Evolutionary conservation across 2,329 filamentous ascomycete genomes (phyloP).

Genomic region (Penicillium frequentans): DNA sequence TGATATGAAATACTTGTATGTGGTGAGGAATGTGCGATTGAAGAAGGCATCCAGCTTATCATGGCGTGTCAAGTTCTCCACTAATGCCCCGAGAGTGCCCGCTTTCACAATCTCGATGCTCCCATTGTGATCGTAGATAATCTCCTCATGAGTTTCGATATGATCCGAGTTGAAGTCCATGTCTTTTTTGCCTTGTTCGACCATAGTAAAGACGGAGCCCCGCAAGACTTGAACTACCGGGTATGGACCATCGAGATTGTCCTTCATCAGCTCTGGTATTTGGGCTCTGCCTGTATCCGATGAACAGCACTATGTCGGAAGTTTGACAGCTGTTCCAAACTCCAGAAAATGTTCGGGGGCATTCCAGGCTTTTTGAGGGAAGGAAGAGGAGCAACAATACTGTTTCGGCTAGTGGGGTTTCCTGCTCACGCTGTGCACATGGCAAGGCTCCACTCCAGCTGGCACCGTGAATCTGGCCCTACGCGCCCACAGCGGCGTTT

Average conservation of each 20-base stretch:
- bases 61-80: constrained; percentile 89
- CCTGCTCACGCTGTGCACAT: constrained; percentile 1
- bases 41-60: constrained; percentile 89
- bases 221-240: background rate
- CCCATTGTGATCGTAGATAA: constrained; percentile 9
- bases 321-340: background rate
- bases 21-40: constrained; percentile 92
- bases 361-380: background rate
- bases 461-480: background rate
- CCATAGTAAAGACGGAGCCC: constrained; percentile 1
- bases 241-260: background rate
- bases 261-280: constrained; percentile 1
- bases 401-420: constrained; percentile 6
- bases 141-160: constrained; percentile 6
- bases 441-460: background rate
- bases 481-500: constrained; percentile 1
- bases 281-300: background rate
- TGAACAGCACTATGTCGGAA: background rate
- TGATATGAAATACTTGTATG: constrained; percentile 86
- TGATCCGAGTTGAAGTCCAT: constrained; percentile 7
- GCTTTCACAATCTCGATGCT: constrained; percentile 16
- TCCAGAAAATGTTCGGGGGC: background rate
- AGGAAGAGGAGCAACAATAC: background rate
- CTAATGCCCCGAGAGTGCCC: constrained; percentile 79
- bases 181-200: background rate